phyloP scores from a whole-genome alignment of 2,329 filamentous ascomycete species.

The Nemania sp. region DNA sequence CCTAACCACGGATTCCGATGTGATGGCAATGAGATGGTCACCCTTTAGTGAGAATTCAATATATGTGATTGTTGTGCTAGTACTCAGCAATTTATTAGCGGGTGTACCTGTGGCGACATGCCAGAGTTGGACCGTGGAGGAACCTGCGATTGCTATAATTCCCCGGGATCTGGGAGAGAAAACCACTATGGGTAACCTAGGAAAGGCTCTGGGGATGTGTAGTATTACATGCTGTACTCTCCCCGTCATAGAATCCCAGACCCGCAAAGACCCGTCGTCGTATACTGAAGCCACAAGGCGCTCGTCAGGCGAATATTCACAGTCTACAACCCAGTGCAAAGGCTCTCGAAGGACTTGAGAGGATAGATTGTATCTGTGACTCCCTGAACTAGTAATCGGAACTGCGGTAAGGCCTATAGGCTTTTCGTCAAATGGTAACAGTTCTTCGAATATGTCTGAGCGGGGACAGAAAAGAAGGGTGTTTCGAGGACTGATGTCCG shows the following conservation, averaged over 20 bases:
- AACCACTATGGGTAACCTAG: neutral
- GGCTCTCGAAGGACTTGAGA: neutral
- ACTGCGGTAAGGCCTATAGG: neutral
- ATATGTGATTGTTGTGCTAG: neutral
- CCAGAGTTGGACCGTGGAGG: neutral
- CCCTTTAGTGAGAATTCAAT: neutral
- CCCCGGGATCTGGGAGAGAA: neutral
- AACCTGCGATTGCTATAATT: neutral
- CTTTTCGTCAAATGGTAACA: neutral
- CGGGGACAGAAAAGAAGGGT: neutral
- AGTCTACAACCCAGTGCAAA: neutral
- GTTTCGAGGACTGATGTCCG: slow-evolving; percentile 1
- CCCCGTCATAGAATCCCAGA: slow-evolving; percentile 2
- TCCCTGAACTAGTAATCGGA: neutral
- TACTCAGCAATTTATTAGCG: neutral
- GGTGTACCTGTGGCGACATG: neutral
- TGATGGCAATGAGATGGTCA: neutral
- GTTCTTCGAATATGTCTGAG: neutral
- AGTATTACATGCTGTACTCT: neutral
- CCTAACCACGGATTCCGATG: neutral
- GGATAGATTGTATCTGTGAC: neutral
- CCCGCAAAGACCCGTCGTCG: neutral
- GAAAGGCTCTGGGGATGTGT: too few species aligned
- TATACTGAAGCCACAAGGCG: neutral
- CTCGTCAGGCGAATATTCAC: neutral